Evolutionary conservation across 2,329 filamentous ascomycete species (phyloP), one percentile per base, ranked within the genome.

Genomic region (Nemania serpens): DNA sequence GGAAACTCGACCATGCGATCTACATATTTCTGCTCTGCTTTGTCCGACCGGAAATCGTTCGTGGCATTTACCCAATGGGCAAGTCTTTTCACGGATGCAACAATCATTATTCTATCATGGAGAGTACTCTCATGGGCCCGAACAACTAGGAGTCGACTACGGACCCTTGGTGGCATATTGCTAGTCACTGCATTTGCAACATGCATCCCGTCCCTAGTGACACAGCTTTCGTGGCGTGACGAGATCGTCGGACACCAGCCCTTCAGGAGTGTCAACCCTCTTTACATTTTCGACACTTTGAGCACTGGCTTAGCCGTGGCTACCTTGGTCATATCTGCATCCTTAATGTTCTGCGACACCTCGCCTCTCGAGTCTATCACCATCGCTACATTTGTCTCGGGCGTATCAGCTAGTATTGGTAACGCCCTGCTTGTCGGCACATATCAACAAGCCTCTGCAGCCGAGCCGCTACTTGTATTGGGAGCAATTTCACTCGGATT

Each of bases 41-140:
- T 75, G 3, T 62, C 76, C 13, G 82, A 84, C 55, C 77, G 73
- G 52, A 70, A 70, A 2, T 67, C 71, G 4, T 70, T 70, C 17
- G 71, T 79, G 1, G 63, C 80, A 0, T 62, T 74, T n/a, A 65
- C 80, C 6, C 83, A 85, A 62, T 74, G 77, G 49, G 17, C 76
- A 1, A 80, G 81, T 0, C 69, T 85, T 17, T 59, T 77, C 20
- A 71, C 83, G 5, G 83, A 86, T 64, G 76, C 78, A 6, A 58
- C 71, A 41, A 79, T 84, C 53, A 67, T 81, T 18, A 68, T 83
- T n/a, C 69, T 83, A 10, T 61, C 77, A 2, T 85, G 83, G 82
- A 78, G 82, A 37, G 74, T 83, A 3, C 69, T 86, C 5, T 77
- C 78, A 12, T 84, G 82, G 81, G 74, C 79, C 0, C 76, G 79